Evolutionary conservation across 116 monocot species (phyloP).

Genomic region (Zostera marina): DNA sequence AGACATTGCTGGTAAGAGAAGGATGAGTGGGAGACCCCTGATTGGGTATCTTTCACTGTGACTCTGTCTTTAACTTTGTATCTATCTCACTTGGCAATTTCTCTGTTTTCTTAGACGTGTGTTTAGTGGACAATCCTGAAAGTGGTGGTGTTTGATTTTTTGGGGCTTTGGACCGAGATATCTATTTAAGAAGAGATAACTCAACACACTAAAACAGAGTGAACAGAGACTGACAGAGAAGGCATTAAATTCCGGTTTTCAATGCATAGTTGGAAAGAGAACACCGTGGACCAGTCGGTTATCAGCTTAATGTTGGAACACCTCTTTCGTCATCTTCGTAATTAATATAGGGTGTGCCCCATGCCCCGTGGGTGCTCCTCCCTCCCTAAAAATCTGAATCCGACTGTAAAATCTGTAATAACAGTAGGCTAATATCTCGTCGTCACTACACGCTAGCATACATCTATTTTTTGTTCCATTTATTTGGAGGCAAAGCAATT

Average conservation of each 20-base stretch:
- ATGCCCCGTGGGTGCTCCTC: no score
- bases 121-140: no score
- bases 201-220: constrained; percentile 7
- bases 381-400: no score
- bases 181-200: constrained; percentile 1
- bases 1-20: constrained; percentile 22
- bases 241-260: constrained; percentile 33
- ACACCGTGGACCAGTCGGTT: constrained; percentile 4
- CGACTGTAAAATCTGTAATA: no score
- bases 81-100: not conserved
- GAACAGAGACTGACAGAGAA: constrained; percentile 6
- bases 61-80: not conserved
- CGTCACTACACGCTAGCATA: no score
- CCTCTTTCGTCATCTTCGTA: not conserved
- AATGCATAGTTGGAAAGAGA: constrained; percentile 18
- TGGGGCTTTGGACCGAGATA: not conserved
- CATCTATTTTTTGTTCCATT: no score
- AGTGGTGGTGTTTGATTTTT: no score
- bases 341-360: not conserved
- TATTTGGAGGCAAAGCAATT: no score
- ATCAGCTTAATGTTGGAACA: constrained; percentile 1
- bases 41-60: not conserved
- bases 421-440: no score
- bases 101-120: not conserved
- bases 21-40: not conserved